Conservation (phyloP, 768 basidiomycete genomes). For the Mrakia frigida region DNA sequence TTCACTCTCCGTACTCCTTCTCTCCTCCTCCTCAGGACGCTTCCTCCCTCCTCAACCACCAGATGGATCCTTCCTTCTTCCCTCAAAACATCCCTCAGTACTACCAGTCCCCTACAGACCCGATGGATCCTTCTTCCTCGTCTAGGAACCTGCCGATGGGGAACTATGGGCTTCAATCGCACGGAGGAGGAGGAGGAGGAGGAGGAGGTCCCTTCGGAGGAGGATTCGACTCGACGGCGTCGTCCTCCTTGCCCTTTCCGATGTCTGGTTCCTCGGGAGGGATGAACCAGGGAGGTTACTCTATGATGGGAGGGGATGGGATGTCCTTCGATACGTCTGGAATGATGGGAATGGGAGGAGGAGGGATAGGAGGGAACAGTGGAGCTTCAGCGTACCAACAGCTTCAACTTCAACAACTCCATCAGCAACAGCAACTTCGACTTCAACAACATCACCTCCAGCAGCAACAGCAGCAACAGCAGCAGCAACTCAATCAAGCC, state of each 20-base stretch:
- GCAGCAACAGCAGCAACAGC: neutral
- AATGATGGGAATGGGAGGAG: neutral
- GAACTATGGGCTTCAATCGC: neutral
- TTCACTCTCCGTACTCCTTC: neutral
- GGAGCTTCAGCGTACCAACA: neutral
- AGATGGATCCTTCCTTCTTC: neutral
- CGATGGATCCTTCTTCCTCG: neutral
- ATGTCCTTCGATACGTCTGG: neutral
- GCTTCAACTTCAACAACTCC: neutral
- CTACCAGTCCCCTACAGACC: neutral
- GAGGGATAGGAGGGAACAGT: neutral
- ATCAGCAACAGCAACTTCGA: neutral
- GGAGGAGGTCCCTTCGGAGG: neutral
- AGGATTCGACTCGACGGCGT: neutral
- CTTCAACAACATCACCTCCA: neutral
- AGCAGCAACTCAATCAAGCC: neutral
- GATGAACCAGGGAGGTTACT: neutral
- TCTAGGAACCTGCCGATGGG: neutral
- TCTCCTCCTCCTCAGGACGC: conserved; percentile 3
- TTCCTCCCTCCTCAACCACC: neutral
- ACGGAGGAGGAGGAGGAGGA: too few relatives aligned
- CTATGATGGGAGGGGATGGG: neutral
- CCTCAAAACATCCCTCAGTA: neutral
- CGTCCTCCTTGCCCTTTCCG: neutral
- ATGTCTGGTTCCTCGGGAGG: neutral